phyloP scores from a whole-genome alignment of 805 yeast genomes.

The Spathaspora girioi region DNA sequence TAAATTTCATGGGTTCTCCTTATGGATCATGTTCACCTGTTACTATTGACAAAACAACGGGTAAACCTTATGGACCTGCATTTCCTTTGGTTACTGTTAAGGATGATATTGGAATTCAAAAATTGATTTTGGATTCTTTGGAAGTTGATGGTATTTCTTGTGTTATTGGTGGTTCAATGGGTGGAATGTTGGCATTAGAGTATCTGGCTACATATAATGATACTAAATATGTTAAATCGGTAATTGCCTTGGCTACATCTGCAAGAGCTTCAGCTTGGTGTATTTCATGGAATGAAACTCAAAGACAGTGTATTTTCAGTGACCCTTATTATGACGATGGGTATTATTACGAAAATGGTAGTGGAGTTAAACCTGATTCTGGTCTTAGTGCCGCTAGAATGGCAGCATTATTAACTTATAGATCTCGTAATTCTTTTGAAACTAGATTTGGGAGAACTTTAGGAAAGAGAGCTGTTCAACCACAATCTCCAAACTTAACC shows the following conservation, averaged over 20 bases:
- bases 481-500: background rate
- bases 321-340: slow-evolving; percentile 95
- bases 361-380: slow-evolving; percentile 61
- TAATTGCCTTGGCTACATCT: slow-evolving; percentile 87
- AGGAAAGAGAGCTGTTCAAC: slow-evolving; percentile 3
- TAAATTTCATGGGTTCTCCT: slow-evolving; percentile 94
- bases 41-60: slow-evolving; percentile 72
- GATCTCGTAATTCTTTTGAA: slow-evolving; percentile 91
- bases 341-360: slow-evolving; percentile 64
- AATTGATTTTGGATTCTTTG: slow-evolving; percentile 68
- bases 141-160: slow-evolving; percentile 79
- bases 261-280: slow-evolving; percentile 98
- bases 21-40: slow-evolving; percentile 95
- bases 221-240: slow-evolving; percentile 58
- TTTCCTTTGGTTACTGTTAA: slow-evolving; percentile 92
- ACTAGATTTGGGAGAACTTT: slow-evolving; percentile 80
- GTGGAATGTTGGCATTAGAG: slow-evolving; percentile 94
- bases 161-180: slow-evolving; percentile 97
- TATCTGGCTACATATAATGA: slow-evolving; percentile 67
- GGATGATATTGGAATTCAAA: slow-evolving; percentile 84
- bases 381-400: slow-evolving; percentile 97
- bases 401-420: slow-evolving; percentile 90
- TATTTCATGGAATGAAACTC: slow-evolving; percentile 98
- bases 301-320: slow-evolving; percentile 90
- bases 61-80: slow-evolving; percentile 83